Evolutionary conservation across 75 land plant genomes (phyloP), one percentile per base, ranked within the genome.

Genomic region (Larix kaempferi): DNA sequence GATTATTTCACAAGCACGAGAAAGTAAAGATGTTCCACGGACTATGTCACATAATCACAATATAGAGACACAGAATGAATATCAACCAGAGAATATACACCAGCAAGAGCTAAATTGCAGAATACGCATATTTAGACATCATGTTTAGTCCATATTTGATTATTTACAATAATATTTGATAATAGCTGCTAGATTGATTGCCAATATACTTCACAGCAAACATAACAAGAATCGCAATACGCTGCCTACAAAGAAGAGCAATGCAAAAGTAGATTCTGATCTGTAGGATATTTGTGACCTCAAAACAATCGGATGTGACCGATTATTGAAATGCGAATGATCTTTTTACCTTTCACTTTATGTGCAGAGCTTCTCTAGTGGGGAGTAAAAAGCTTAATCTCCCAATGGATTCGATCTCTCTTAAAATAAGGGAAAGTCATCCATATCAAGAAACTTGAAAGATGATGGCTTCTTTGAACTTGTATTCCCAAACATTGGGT

Each of bases 401-500:
- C 52, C 72, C 7, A 6, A 67, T 21, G 39, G 19, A 44, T 37
- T 39, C 21, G 26, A 61, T 67, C 22, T 69, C 49, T 41, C 72
- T 69, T 41, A 69, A 44, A 69, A 69, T 37, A 69, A n/a, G 6
- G 72, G 72, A 69, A 69, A 69, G 10, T 78, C 87, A 22, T 83
- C 87, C 74, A 76, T 49, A 74, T 82, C 89, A 13, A 83, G 62
- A 26, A 73, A 85, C 39, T 88, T 84, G 78, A 89, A 82, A 33
- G 73, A 56, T 26, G 80, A 33, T 75, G 83, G 76, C 59, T 83
- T 76, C 8, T 78, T 77, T 14, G 81, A 67, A 76, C 82, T 78
- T 56, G 78, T 67, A 39, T 84, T 76, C 49, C 81, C 88, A 80
- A 86, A 89, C 63, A 84, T 91, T 39, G 89, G 88, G 74, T 82